These are phyloP conservation scores for Epichloe baconii DNA, from an alignment of 2,329 filamentous ascomycete genomes.

Conservation along the genomic window DNA sequence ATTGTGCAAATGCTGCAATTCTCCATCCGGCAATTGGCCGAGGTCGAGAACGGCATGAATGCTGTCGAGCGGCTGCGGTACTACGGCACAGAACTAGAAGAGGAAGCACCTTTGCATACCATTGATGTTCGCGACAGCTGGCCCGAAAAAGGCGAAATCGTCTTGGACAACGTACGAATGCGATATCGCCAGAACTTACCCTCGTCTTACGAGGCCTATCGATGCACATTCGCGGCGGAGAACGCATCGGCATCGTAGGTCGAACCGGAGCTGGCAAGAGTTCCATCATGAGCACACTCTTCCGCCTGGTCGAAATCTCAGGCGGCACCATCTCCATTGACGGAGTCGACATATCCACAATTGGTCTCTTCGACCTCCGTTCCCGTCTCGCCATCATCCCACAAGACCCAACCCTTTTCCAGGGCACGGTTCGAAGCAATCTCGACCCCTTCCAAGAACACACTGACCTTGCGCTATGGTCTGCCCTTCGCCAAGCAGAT, in stretches of 20 bases:
- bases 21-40: constrained; percentile 81
- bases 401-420: constrained; percentile 74
- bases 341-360: constrained; percentile 54
- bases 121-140: constrained; percentile 59
- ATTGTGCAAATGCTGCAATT: constrained; percentile 97
- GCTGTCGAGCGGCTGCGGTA: constrained; percentile 83
- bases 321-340: constrained; percentile 51
- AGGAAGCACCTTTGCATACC: constrained; percentile 76
- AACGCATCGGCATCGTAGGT: constrained; percentile 70
- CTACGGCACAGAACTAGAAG: constrained; percentile 75
- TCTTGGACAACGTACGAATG: constrained; percentile 66
- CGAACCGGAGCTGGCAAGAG: constrained; percentile 75
- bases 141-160: constrained; percentile 76
- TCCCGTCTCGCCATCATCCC: constrained; percentile 72
- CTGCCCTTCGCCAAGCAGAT: constrained; percentile 63
- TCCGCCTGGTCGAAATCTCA: constrained; percentile 58
- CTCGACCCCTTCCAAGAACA: constrained; percentile 73
- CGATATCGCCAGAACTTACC: constrained; percentile 61
- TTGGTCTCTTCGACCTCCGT: constrained; percentile 63
- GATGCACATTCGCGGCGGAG: constrained; percentile 62
- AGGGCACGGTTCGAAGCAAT: constrained; percentile 66
- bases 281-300: constrained; percentile 71
- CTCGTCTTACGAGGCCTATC: constrained; percentile 58
- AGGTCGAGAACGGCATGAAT: constrained; percentile 98
- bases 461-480: constrained; percentile 65